Evolutionary conservation across 129 eudicot genomes (phyloP), one percentile per base, ranked within the genome.

Genomic region (Centrapalus pauciflorus): DNA sequence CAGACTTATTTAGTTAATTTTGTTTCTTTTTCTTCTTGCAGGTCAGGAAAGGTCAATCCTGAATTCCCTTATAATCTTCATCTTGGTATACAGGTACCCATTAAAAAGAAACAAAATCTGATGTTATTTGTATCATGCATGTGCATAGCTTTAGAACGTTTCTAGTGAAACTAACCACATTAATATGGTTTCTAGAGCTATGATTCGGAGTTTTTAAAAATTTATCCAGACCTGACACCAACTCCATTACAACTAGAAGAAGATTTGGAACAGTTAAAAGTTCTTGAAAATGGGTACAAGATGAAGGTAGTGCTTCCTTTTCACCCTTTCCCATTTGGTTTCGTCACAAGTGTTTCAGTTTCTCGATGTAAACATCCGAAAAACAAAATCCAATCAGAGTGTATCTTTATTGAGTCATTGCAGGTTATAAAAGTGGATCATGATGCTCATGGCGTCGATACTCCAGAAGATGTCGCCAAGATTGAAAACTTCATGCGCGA

Each of bases 211-310:
- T 88, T 93, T 56, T 81, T 93, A 16, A 80, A 80, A 54, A 80
- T 88, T 71, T 93, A 93, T 72, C 81, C 95, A 2, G 77, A 82
- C 63, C 84, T 93, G 64, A 64, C 89, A 10, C 90, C 98, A 51
- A 88, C 95, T 51, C 98, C 96, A 34, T 71, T 93, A 68, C 98
- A 93, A 74, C 87, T 93, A 19, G 96, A 93, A 86, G 99, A 93
- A 88, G 96, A 93, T 84, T 84, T 93, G 69, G 96, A 93, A 62
- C 99, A 93, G 33, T 82, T 93, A 8, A 93, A 93, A 76, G 99
- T 86, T 76, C 99, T 93, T 75, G 99, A 93, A 72, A 93, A 93
- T 73, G 99, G 99, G 29, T 93, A 93, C 77, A 93, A 82, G 69
- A 84, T 93, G 99, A 93, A 93, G 99, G 99, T 93, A 73, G 41